Percentiles rank a stretch among this genome's conserved stretches.
Conservation (phyloP, 2,329 filamentous ascomycete genomes). For the Aspergillus arachidicola region DNA sequence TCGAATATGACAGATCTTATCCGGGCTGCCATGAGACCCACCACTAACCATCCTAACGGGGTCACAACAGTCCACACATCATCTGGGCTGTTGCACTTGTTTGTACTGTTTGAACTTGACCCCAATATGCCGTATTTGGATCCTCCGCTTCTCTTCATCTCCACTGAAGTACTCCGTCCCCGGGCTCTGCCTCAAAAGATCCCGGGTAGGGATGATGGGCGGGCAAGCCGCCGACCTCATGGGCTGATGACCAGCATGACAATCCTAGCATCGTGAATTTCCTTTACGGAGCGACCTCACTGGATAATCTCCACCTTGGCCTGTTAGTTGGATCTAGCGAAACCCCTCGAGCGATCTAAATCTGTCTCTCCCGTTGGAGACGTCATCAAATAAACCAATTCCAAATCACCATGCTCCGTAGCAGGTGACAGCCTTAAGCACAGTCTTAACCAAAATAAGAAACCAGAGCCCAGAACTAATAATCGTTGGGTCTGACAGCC, state of each 20-base stretch:
- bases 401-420: slow-evolving; percentile 16
- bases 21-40: slow-evolving; percentile 6
- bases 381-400: slow-evolving; percentile 16
- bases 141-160: neutral
- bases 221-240: neutral
- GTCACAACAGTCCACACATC: slow-evolving; percentile 4
- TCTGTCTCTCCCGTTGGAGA: slow-evolving; percentile 17
- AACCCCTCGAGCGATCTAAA: slow-evolving; percentile 11
- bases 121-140: neutral
- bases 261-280: neutral
- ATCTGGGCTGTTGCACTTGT: neutral
- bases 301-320: slow-evolving; percentile 10
- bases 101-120: neutral
- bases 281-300: neutral
- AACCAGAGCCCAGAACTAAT: slow-evolving; percentile 22
- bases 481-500: slow-evolving; percentile 19
- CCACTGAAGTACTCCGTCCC: neutral
- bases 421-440: slow-evolving; percentile 4
- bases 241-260: neutral
- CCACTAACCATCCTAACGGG: slow-evolving; percentile 6
- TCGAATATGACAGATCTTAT: slow-evolving; percentile 38
- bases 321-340: slow-evolving; percentile 3
- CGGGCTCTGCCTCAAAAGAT: neutral
- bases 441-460: slow-evolving; percentile 1
- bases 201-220: neutral